Percentiles rank a stretch among this genome's conserved stretches.
Conservation (phyloP, 176 grass and related monocot genomes). For the Carex myosuroides region DNA sequence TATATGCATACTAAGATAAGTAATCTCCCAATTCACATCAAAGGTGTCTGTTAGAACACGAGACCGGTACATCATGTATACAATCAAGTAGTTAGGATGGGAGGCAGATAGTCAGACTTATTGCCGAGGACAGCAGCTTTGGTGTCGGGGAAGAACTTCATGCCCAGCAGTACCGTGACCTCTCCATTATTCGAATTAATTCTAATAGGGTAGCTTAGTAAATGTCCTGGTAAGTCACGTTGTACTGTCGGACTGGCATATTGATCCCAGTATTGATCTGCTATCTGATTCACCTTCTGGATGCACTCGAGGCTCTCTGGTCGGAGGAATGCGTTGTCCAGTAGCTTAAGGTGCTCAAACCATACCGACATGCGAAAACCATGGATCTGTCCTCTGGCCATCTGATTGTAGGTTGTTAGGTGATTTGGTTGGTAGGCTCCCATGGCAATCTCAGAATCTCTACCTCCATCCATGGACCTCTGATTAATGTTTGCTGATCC, state of each 20-base stretch:
- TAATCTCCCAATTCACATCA: neutral
- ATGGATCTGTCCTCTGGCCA: constrained; percentile 71
- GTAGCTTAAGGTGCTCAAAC: constrained; percentile 58
- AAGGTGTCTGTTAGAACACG: neutral
- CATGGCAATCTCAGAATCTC: constrained; percentile 85
- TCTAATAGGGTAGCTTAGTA: constrained; percentile 57
- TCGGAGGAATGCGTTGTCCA: constrained; percentile 37
- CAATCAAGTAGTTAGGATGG: constrained; percentile 56
- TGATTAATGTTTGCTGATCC: constrained; percentile 91
- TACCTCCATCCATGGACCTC: constrained; percentile 76
- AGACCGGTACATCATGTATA: neutral
- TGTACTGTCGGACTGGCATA: constrained; percentile 39
- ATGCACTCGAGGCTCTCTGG: constrained; percentile 54
- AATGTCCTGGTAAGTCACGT: constrained; percentile 55
- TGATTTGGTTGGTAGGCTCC: constrained; percentile 65
- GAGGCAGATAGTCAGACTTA: constrained; percentile 74
- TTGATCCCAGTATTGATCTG: constrained; percentile 44
- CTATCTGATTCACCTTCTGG: constrained; percentile 63
- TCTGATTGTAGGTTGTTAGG: constrained; percentile 27
- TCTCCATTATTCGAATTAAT: constrained; percentile 31
- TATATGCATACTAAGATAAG: neutral
- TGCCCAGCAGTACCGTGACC: constrained; percentile 32
- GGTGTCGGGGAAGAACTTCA: constrained; percentile 76
- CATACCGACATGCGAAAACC: constrained; percentile 66
- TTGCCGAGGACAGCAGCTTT: constrained; percentile 48